Base-by-base conservation (phyloP, 2,329 filamentous ascomycete genomes). In the Magnaporthales sp. region DNA sequence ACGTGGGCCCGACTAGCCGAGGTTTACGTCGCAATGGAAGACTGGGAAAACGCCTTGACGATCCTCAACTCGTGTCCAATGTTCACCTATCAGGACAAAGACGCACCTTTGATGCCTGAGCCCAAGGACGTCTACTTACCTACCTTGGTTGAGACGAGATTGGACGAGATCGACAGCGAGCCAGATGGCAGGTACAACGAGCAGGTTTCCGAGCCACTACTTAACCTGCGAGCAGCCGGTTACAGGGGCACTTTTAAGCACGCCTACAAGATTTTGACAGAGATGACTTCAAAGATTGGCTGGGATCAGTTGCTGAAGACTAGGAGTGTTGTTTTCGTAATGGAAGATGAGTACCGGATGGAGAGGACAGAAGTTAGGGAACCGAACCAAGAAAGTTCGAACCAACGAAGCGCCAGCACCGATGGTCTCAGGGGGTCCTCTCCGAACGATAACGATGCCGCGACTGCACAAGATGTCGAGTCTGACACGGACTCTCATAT, bases 61-160 rank as follows among this genome's bases (percentile, higher is more conserved):
- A 98, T 95, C 4, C 84, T 99, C 65, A 99, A 99, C 79, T 99
- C 95, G 22, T 99, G 95, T 77, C 95, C 95, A 9, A 99, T 99
- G 95, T 99, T 99, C 77, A 99, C 95, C 7, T 98, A 99, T 77
- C 95, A 98, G 78, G 95, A 99, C 78, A 98, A 97, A 77, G 95
- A 99, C 76, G 90, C 93, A 6, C 95, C 95, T 3, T 80, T 95
- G 68, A 94, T 98, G 90, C 95, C 95, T 1, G 93, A 97, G 74
- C 93, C 95, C 0, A 90, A 91, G 72, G 91, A 93, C 67, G 91
- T 98, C 58, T 88, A 91, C 71, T 85, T 99, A 15, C 95, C 95
- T 0, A 91, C 94, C 19, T 84, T 98, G 65, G 85, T 91, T 0
- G 95, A 98, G 77, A 96, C 92, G 22, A 87, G 93, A 67, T 86